phyloP scores from a whole-genome alignment of 345 rosid genomes.

The Rhodamnia rubescens region DNA sequence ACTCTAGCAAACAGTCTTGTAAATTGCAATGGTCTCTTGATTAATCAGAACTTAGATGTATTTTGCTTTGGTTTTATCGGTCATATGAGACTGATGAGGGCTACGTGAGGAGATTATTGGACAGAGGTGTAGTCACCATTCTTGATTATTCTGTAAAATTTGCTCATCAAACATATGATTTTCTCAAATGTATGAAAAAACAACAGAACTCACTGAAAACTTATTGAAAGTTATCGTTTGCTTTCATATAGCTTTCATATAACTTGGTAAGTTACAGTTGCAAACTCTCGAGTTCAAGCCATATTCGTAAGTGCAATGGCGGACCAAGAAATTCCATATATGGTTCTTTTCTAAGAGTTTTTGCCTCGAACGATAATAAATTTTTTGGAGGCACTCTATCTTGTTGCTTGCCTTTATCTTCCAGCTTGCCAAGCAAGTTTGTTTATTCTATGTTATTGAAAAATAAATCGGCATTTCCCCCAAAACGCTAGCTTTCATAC shows the following conservation, averaged over 20 bases:
- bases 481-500: too few relatives aligned
- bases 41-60: background rate
- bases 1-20: background rate
- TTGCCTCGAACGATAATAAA: background rate
- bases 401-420: too few relatives aligned
- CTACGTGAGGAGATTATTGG: background rate
- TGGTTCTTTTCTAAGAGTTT: background rate
- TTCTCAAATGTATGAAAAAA: background rate
- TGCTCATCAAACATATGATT: background rate
- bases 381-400: too few relatives aligned
- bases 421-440: too few relatives aligned
- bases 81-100: background rate
- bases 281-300: too few relatives aligned
- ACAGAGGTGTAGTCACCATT: background rate
- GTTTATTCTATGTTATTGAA: too few relatives aligned
- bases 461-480: too few relatives aligned
- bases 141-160: background rate
- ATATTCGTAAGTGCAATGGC: accelerated
- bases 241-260: too few relatives aligned
- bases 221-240: background rate
- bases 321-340: background rate
- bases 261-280: background rate
- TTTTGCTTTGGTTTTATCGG: background rate
- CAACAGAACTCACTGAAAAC: background rate
- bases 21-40: background rate